These are phyloP conservation scores for Candida neerlandica DNA, from an alignment of 1,139 yeast species.

Conservation along the genomic window DNA sequence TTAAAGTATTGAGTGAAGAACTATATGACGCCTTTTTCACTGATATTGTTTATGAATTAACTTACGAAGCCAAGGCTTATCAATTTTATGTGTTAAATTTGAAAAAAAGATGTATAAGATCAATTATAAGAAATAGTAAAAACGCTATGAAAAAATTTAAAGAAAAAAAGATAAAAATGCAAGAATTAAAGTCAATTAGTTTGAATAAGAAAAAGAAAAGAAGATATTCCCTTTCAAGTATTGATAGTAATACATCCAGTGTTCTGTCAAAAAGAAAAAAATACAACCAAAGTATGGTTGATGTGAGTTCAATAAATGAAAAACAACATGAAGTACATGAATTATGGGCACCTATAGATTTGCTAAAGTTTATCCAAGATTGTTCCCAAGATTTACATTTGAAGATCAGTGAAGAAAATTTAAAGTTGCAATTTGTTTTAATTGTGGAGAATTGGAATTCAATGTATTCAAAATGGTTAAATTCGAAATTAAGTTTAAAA, in stretches of 20 bases:
- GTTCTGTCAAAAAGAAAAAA: conserved; percentile 14
- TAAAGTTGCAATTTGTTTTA: conserved; percentile 35
- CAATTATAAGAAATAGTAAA: conserved; percentile 28
- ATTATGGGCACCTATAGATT: conserved; percentile 46
- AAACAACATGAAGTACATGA: conserved; percentile 36
- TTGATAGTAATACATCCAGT: conserved; percentile 3
- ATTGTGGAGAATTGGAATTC: conserved; percentile 49
- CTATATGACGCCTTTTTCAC: conserved; percentile 61
- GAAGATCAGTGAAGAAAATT: conserved; percentile 21
- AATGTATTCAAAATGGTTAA: conserved; percentile 50
- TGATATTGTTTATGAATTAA: conserved; percentile 50
- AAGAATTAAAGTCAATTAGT: conserved; percentile 46
- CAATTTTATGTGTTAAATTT: conserved; percentile 25
- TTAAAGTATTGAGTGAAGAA: conserved; percentile 47
- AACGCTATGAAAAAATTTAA: conserved; percentile 24
- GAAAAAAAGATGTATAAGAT: conserved; percentile 26
- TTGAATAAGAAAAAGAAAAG: conserved; percentile 29
- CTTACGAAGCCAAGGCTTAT: conserved; percentile 47
- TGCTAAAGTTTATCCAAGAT: conserved; percentile 24
- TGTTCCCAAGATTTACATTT: conserved; percentile 29
- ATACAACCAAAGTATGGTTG: conserved; percentile 14
- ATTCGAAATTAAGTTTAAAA: conserved; percentile 38
- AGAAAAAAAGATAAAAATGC: conserved; percentile 32
- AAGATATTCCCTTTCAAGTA: conserved; percentile 20
- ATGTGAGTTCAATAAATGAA: conserved; percentile 24